A percentile compares a stretch with the other conserved stretches of the same genome.
Evolutionary conservation across 2,329 filamentous ascomycete species (phyloP).

Genomic region (Teratosphaeria pseudoeucalypti): DNA sequence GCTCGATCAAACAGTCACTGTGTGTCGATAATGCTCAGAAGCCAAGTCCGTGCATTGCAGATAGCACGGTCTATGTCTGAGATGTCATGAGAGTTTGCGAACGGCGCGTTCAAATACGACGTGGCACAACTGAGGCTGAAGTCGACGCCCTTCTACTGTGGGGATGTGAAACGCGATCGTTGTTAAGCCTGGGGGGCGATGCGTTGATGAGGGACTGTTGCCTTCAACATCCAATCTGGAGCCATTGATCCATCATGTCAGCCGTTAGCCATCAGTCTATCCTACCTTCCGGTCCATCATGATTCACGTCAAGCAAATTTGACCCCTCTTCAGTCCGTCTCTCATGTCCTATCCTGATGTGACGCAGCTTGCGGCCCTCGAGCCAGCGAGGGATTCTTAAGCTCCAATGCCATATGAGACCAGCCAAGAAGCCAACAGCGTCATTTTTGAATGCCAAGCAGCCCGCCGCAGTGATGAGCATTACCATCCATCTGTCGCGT

Average conservation of each 20-base stretch:
- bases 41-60: neutral
- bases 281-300: neutral
- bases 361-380: constrained; percentile 5
- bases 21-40: neutral
- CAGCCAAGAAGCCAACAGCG: constrained; percentile 73
- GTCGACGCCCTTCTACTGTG: neutral
- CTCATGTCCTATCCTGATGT: constrained; percentile 9
- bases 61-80: neutral
- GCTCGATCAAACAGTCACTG: neutral
- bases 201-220: neutral
- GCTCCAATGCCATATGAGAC: constrained; percentile 66
- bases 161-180: neutral
- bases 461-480: constrained; percentile 77
- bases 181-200: neutral
- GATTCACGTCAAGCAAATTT: neutral
- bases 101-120: neutral
- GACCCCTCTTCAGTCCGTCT: neutral
- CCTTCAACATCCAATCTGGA: neutral
- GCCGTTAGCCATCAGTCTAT: neutral
- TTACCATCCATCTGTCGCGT: constrained; percentile 71
- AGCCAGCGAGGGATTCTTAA: constrained; percentile 32
- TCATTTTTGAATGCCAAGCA: constrained; percentile 84
- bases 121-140: neutral
- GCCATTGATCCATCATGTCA: neutral
- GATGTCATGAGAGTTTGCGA: neutral